Evolutionary conservation across 768 basidiomycete genomes (phyloP).

Genomic region (Termitomyces bulborhizus): DNA sequence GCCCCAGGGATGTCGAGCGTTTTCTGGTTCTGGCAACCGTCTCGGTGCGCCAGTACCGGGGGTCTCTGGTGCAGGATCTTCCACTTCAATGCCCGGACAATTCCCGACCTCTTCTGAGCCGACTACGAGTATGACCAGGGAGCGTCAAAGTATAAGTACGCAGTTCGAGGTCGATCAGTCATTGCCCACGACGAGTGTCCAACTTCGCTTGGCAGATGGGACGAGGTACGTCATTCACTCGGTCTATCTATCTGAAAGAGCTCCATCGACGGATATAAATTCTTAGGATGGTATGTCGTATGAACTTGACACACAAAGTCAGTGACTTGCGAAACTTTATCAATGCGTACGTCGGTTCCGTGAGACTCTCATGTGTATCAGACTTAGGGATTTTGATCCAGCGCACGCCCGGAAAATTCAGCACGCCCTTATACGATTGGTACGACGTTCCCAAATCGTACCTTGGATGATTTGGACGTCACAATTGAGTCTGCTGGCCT

Average conservation of each 20-base stretch:
- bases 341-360: slow-evolving; percentile 63
- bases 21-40: slow-evolving; percentile 71
- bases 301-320: slow-evolving; percentile 90
- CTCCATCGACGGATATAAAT: no score
- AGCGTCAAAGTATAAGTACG: slow-evolving; percentile 34
- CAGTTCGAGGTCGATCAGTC: slow-evolving; percentile 79
- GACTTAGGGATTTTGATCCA: slow-evolving; percentile 19
- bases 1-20: slow-evolving; percentile 40
- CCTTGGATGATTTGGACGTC: slow-evolving; percentile 53
- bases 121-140: slow-evolving; percentile 10
- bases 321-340: slow-evolving; percentile 82
- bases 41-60: slow-evolving; percentile 74
- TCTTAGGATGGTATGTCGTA: slow-evolving; percentile 67
- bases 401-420: slow-evolving; percentile 64
- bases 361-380: background rate
- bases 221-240: slow-evolving; percentile 47
- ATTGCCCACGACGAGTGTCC: slow-evolving; percentile 82
- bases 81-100: slow-evolving; percentile 49
- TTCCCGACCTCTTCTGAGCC: slow-evolving; percentile 37
- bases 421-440: slow-evolving; percentile 67
- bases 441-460: slow-evolving; percentile 84
- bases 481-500: slow-evolving; percentile 73
- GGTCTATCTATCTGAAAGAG: background rate
- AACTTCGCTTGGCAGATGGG: slow-evolving; percentile 88
- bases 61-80: slow-evolving; percentile 8